Evolutionary conservation across 768 basidiomycete species (phyloP), one percentile per base, ranked within the genome.

Genomic region (Epithele typhae): DNA sequence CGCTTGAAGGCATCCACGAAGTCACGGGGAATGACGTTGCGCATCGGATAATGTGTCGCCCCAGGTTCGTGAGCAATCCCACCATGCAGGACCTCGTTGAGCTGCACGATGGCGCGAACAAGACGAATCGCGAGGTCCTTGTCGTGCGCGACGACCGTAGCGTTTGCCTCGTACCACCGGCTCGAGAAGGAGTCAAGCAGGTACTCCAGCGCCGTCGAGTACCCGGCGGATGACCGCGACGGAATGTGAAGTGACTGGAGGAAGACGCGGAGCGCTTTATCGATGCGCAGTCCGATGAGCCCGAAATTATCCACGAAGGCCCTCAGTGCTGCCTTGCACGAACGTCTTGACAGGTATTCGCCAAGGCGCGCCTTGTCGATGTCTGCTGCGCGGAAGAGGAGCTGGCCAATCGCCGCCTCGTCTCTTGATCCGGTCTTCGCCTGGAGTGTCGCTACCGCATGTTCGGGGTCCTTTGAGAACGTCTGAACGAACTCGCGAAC

Each of bases 151-250:
- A 92, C 81, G 21, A 78, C 74, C 39, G 76, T 73, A 5, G 82
- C 77, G 60, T 99, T 98, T 17, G 89, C 86, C 50, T 92, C 88
- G 57, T 90, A 89, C 89, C 93, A 98, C 23, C 88, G 78, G 54
- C 79, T 76, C 12, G 92, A 87, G 61, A 99, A 92, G 9, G 84
- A 78, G 57, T 89, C 82, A 24, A 97, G 73, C 2, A 96, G 70
- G 55, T 82, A 75, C 53, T 93, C 89, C 25, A 84, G 63, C 4
- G 77, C 66, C 39, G 61, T 67, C 35, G 69, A 61, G 43, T 67
- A 65, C 40, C 71, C 66, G 14, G 67, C 54, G 14, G 61, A 17
- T 59, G 64, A 48, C 30, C 76, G 73, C 23, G 68, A 58, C 6
- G 83, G 80, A n/a, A 86, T 59, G 56, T 87, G 75, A 30, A 97